Conservation (phyloP, 345 rosid genomes). For the Populus deltoides region DNA sequence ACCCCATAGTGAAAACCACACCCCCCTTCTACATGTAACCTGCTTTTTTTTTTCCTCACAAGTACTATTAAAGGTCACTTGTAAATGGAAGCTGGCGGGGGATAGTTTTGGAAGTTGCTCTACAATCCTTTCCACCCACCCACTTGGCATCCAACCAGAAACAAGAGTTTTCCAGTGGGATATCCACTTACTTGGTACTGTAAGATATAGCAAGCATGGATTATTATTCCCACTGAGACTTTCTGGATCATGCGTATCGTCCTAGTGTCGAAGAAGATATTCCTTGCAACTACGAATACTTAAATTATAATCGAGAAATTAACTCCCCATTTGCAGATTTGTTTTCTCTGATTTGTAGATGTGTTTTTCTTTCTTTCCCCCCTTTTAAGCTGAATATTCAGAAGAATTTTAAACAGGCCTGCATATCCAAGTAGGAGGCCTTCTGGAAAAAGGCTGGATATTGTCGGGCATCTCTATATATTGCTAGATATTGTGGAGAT, state of each 20-base stretch:
- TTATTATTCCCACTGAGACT: background rate
- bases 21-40: background rate
- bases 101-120: background rate
- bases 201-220: background rate
- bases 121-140: background rate
- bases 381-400: background rate
- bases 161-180: background rate
- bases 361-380: too few relatives aligned
- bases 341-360: background rate
- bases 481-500: background rate
- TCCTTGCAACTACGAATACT: background rate
- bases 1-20: background rate
- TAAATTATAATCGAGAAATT: background rate
- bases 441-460: background rate
- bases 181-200: slow-evolving; percentile 7
- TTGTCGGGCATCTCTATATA: background rate
- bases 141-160: background rate
- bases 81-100: background rate
- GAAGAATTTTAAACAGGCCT: background rate
- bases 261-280: background rate
- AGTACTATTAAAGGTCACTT: background rate
- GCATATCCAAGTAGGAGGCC: background rate
- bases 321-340: background rate
- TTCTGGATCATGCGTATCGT: background rate
- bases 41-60: background rate